These are phyloP conservation scores for Saksenaea vasiformis DNA, from an alignment of 371 early-diverging fungal species.

Conservation along the genomic window DNA sequence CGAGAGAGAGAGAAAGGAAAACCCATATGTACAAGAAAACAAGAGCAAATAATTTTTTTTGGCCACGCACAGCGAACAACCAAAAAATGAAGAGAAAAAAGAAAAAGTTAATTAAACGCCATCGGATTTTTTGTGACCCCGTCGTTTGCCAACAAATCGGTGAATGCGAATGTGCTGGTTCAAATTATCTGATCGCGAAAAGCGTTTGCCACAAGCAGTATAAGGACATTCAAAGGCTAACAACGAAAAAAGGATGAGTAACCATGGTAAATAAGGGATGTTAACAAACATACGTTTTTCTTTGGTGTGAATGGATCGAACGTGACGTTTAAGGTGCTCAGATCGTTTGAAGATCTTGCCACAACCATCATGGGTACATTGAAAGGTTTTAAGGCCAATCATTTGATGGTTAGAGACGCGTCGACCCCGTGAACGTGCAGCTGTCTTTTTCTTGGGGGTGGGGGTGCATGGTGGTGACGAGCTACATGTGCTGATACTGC, in stretches of 20 bases:
- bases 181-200: slow-evolving; percentile 74
- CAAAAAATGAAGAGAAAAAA: background rate
- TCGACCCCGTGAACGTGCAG: slow-evolving; percentile 23
- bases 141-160: slow-evolving; percentile 4
- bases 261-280: background rate
- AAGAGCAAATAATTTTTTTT: background rate
- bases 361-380: slow-evolving; percentile 56
- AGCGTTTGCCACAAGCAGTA: slow-evolving; percentile 65
- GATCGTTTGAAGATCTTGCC: slow-evolving; percentile 77
- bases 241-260: background rate
- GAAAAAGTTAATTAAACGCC: background rate
- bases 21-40: background rate
- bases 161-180: slow-evolving; percentile 50
- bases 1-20: background rate
- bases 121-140: background rate
- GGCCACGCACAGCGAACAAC: slow-evolving; percentile 5
- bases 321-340: slow-evolving; percentile 82
- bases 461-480: background rate
- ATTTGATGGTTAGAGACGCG: slow-evolving; percentile 28
- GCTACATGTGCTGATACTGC: background rate
- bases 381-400: slow-evolving; percentile 19
- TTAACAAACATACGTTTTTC: slow-evolving; percentile 36
- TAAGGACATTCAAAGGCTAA: slow-evolving; percentile 48
- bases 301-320: slow-evolving; percentile 52
- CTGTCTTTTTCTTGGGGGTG: background rate